Percentiles rank a stretch among this genome's conserved stretches.
These are phyloP conservation scores for Raddia distichophylla DNA, from an alignment of 176 grass and related monocot species.

Conservation along the genomic window DNA sequence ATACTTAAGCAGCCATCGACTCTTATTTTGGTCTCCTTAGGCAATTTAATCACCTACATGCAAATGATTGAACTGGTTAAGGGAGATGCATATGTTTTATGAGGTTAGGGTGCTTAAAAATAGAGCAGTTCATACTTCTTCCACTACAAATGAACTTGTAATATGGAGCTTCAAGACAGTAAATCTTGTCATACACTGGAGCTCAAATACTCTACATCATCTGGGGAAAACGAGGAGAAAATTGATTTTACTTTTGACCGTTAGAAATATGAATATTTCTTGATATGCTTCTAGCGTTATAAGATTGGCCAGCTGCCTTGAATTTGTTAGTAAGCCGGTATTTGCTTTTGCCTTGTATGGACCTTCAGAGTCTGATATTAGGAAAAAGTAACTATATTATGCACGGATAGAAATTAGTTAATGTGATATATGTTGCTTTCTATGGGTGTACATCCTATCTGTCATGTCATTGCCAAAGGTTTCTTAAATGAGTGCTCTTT, in stretches of 20 bases:
- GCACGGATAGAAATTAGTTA: neutral
- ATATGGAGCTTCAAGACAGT: constrained; percentile 12
- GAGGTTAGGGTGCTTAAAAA: constrained; percentile 13
- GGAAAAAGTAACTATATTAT: constrained; percentile 21
- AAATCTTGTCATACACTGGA: neutral
- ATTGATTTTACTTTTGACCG: neutral
- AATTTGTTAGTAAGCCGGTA: neutral
- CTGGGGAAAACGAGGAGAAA: neutral
- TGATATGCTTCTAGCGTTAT: neutral
- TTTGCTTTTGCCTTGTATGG: neutral
- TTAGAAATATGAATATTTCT: neutral
- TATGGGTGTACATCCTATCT: constrained; percentile 16
- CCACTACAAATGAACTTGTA: constrained; percentile 16
- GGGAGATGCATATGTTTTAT: constrained; percentile 30
- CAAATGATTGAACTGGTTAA: constrained; percentile 5
- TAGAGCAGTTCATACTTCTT: neutral
- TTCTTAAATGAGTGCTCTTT: neutral
- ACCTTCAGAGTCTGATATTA: constrained; percentile 18
- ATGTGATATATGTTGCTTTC: neutral
- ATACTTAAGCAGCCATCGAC: neutral
- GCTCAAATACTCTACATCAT: neutral
- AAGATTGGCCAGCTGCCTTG: neutral
- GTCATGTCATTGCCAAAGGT: neutral
- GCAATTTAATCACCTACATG: neutral
- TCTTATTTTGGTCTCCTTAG: constrained; percentile 5